These are phyloP conservation scores for Talaromyces ruber DNA, from an alignment of 495 filamentous ascomycete species.

Conservation along the genomic window DNA sequence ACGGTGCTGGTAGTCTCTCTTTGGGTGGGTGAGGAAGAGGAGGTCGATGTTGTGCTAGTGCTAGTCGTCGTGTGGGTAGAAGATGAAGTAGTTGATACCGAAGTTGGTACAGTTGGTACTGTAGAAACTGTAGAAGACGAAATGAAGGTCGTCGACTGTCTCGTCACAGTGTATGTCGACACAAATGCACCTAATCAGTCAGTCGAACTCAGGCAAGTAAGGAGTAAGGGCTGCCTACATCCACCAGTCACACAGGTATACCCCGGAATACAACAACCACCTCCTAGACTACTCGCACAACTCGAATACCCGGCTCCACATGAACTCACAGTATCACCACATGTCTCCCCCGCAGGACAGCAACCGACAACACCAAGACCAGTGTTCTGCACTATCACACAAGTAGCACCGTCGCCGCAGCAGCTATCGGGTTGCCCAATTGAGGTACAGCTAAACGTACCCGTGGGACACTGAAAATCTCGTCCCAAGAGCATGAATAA, in stretches of 20 bases:
- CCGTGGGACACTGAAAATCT: conserved; percentile 67
- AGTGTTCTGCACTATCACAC: conserved; percentile 62
- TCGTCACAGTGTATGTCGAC: conserved; percentile 38
- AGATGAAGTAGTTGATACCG: conserved; percentile 12
- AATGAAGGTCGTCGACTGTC: conserved; percentile 31
- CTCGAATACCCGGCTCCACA: conserved; percentile 58
- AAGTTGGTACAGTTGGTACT: conserved; percentile 14
- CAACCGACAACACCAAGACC: conserved; percentile 76
- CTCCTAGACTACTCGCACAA: conserved; percentile 62
- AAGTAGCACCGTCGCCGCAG: conserved; percentile 59
- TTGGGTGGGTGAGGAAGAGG: conserved; percentile 12
- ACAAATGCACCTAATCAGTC: conserved; percentile 28
- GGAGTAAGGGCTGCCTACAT: conserved; percentile 49
- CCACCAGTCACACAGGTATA: conserved; percentile 73
- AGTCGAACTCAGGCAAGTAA: conserved; percentile 6
- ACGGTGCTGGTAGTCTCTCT: conserved; percentile 19
- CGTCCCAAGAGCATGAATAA: conserved; percentile 24
- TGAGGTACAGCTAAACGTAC: conserved; percentile 54
- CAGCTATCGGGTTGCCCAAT: conserved; percentile 72
- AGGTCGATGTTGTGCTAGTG: conserved; percentile 10
- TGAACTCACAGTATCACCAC: conserved; percentile 51
- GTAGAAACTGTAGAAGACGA: conserved; percentile 33
- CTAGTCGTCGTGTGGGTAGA: conserved; percentile 19
- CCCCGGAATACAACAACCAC: conserved; percentile 81
- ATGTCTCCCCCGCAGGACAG: conserved; percentile 65